Conservation (phyloP, 805 yeast genomes). For the Yarrowia keelungensis region DNA sequence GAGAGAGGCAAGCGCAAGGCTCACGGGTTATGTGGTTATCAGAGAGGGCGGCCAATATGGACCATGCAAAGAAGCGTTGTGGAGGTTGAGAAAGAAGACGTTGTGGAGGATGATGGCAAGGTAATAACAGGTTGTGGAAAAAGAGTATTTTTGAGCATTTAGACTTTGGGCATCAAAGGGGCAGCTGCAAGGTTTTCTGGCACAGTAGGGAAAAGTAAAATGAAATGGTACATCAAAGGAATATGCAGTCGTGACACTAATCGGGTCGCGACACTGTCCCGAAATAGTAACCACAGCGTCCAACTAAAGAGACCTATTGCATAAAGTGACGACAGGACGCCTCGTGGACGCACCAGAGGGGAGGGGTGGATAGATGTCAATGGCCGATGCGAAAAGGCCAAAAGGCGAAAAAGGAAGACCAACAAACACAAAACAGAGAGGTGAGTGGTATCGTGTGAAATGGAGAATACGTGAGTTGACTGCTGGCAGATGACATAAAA, state of each 20-base stretch:
- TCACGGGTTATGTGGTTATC: slow-evolving; percentile 10
- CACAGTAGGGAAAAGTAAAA: slow-evolving; percentile 29
- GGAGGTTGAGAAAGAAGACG: neutral
- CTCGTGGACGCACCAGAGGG: slow-evolving; percentile 7
- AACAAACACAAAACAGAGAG: neutral
- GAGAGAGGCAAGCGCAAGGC: slow-evolving; percentile 30
- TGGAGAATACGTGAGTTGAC: no score
- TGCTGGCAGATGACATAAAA: no score
- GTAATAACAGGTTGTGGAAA: slow-evolving; percentile 27
- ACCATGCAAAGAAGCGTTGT: slow-evolving; percentile 32
- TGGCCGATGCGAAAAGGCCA: neutral
- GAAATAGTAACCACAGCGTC: slow-evolving; percentile 34
- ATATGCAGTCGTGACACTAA: slow-evolving; percentile 27
- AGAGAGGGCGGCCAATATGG: slow-evolving; percentile 33
- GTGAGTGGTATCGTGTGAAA: neutral
- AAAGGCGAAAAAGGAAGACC: neutral
- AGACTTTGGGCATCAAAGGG: slow-evolving; percentile 37
- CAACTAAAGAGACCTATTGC: slow-evolving; percentile 19
- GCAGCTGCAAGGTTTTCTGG: slow-evolving; percentile 32
- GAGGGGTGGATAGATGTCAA: slow-evolving; percentile 28
- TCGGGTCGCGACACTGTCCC: slow-evolving; percentile 38
- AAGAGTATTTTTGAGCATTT: slow-evolving; percentile 23
- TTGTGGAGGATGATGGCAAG: slow-evolving; percentile 24
- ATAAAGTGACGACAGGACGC: slow-evolving; percentile 28
- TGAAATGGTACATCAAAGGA: slow-evolving; percentile 34